These are phyloP conservation scores for Nyctanthes arbortristis DNA, from an alignment of 257 asterid species.

Conservation along the genomic window DNA sequence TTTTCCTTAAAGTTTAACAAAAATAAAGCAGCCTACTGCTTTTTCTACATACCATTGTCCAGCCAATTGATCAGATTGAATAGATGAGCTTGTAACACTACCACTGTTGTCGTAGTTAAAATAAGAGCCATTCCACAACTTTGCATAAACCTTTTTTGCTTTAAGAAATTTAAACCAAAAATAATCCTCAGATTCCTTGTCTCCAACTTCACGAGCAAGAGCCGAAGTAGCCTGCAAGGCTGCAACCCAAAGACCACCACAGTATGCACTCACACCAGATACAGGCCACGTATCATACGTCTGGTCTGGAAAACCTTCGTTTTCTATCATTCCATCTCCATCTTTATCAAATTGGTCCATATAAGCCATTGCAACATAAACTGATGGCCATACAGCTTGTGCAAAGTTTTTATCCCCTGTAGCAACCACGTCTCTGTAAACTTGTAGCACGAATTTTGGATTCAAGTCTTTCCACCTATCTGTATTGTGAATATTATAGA, in stretches of 20 bases:
- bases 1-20: neutral
- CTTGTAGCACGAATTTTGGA: constrained; percentile 92
- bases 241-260: constrained; percentile 99
- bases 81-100: constrained; percentile 66
- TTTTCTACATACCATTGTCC: constrained; percentile 73
- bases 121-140: constrained; percentile 91
- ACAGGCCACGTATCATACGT: constrained; percentile 97
- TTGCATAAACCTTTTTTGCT: constrained; percentile 76
- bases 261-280: constrained; percentile 90
- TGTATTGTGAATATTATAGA: constrained; percentile 74
- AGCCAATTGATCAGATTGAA: constrained; percentile 98
- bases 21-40: neutral
- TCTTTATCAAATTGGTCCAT: constrained; percentile 98
- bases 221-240: constrained; percentile 97
- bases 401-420: constrained; percentile 78
- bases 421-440: constrained; percentile 81
- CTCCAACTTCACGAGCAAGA: constrained; percentile 81
- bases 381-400: constrained; percentile 91
- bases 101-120: constrained; percentile 82
- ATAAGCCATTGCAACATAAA: constrained; percentile 88
- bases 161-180: constrained; percentile 77
- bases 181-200: constrained; percentile 72
- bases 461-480: constrained; percentile 98
- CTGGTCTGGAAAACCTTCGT: constrained; percentile 94
- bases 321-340: constrained; percentile 98